These are phyloP conservation scores for Phytophthora hibernalis DNA, from an alignment of 352 stramenopile species.

Conservation along the genomic window DNA sequence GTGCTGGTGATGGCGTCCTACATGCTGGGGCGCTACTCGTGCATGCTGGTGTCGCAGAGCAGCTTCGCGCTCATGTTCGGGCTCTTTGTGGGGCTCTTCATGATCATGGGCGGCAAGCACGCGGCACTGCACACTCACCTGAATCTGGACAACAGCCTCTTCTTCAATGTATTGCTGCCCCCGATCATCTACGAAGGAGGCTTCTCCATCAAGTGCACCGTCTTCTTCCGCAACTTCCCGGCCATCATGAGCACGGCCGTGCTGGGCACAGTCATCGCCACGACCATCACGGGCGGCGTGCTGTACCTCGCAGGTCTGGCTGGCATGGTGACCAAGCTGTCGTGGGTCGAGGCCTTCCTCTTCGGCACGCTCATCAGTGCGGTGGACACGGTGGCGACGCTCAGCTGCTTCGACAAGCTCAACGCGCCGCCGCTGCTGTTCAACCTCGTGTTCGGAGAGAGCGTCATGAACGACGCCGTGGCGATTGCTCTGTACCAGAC, in stretches of 20 bases:
- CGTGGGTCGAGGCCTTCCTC: constrained; percentile 91
- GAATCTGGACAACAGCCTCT: constrained; percentile 89
- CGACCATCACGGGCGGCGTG: constrained; percentile 75
- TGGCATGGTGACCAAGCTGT: constrained; percentile 74
- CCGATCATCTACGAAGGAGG: constrained; percentile 90
- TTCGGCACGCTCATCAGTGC: constrained; percentile 94
- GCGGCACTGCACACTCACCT: constrained; percentile 76
- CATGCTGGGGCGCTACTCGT: constrained; percentile 86
- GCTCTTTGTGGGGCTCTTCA: constrained; percentile 71
- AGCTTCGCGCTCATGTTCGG: constrained; percentile 87
- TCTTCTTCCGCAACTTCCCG: constrained; percentile 88
- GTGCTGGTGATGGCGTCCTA: constrained; percentile 90
- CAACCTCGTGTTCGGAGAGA: constrained; percentile 96
- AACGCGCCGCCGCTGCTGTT: constrained; percentile 90
- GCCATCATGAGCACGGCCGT: constrained; percentile 89
- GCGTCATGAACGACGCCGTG: constrained; percentile 95
- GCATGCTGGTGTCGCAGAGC: constrained; percentile 87
- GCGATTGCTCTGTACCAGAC: constrained; percentile 95
- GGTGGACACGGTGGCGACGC: constrained; percentile 93
- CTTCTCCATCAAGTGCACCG: constrained; percentile 86
- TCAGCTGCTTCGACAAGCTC: constrained; percentile 94
- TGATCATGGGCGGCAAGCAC: constrained; percentile 73
- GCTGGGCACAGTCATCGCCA: constrained; percentile 80
- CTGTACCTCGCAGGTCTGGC: constrained; percentile 73
- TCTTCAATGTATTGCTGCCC: constrained; percentile 87